Conservation (phyloP, 306 rosid genomes). For the Dryas drummondii region DNA sequence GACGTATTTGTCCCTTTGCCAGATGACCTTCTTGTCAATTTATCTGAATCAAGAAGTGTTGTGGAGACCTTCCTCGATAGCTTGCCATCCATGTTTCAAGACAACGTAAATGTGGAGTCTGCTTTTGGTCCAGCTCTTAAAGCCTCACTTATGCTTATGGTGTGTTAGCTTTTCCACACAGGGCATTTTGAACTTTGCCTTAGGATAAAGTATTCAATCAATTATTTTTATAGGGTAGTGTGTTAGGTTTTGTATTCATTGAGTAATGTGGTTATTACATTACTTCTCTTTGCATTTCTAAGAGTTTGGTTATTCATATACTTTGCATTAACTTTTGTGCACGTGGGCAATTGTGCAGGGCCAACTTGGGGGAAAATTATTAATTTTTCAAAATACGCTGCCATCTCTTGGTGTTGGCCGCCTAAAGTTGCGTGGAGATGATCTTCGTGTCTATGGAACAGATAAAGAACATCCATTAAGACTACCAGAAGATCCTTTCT, state of each 20-base stretch:
- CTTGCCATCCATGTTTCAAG: conserved; percentile 94
- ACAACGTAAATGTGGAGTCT: conserved; percentile 86
- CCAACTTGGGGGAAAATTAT: conserved; percentile 92
- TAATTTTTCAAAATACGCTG: conserved; percentile 89
- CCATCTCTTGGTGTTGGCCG: conserved; percentile 99
- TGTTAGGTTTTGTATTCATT: background rate
- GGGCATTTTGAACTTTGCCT: conserved; percentile 13
- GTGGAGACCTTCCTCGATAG: conserved; percentile 92
- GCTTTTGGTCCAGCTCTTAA: conserved; percentile 98
- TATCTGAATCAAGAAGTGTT: conserved; percentile 94
- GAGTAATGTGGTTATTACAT: conserved; percentile 2
- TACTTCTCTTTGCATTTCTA: background rate
- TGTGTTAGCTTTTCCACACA: conserved; percentile 30
- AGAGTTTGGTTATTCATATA: conserved; percentile 21
- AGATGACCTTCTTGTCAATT: conserved; percentile 96
- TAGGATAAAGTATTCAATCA: conserved; percentile 5
- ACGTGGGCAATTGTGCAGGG: conserved; percentile 49
- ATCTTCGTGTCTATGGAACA: conserved; percentile 87
- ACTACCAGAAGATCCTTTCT: conserved; percentile 93
- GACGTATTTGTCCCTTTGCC: conserved; percentile 97
- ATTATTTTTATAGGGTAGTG: conserved; percentile 5
- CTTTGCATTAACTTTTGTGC: conserved; percentile 16
- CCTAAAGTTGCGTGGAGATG: conserved; percentile 95
- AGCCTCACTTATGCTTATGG: conserved; percentile 95
- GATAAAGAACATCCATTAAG: conserved; percentile 87